Conservation (phyloP, 2,329 filamentous ascomycete species). For the Cladosporium sp. region DNA sequence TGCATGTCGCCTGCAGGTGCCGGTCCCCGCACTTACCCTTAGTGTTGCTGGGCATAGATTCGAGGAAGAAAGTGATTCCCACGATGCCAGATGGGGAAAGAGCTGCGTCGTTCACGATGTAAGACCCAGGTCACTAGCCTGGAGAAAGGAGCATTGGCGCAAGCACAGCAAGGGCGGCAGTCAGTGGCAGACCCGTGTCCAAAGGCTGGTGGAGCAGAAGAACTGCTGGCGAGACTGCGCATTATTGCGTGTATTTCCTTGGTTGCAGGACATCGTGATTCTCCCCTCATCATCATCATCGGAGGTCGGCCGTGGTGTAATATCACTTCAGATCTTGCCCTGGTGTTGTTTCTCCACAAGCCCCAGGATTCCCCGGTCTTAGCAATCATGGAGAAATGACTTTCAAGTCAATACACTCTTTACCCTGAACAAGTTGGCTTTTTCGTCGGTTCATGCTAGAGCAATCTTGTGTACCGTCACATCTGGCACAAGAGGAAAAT, state of each 20-base stretch:
- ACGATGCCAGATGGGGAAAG: conserved; percentile 5
- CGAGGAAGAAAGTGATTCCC: background rate
- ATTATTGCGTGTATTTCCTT: background rate
- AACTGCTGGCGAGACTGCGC: background rate
- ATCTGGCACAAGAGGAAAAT: no score
- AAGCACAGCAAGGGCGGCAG: background rate
- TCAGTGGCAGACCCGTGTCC: background rate
- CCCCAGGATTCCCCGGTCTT: background rate
- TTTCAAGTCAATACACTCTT: no score
- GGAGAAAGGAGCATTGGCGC: background rate
- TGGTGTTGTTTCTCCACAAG: background rate
- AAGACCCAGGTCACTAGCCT: background rate
- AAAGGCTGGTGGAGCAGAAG: background rate
- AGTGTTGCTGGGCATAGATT: conserved; percentile 1
- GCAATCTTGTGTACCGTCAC: no score
- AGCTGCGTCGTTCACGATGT: conserved; percentile 1
- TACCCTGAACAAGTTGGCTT: no score
- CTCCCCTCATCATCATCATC: no score
- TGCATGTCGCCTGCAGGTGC: conserved; percentile 7
- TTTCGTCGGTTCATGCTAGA: no score
- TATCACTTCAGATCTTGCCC: background rate
- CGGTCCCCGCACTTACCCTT: conserved; percentile 9
- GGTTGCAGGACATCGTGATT: background rate
- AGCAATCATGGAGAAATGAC: no score
- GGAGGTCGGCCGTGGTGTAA: background rate